Evolutionary conservation across 768 basidiomycete species (phyloP).

Genomic region (Lactarius sp.): DNA sequence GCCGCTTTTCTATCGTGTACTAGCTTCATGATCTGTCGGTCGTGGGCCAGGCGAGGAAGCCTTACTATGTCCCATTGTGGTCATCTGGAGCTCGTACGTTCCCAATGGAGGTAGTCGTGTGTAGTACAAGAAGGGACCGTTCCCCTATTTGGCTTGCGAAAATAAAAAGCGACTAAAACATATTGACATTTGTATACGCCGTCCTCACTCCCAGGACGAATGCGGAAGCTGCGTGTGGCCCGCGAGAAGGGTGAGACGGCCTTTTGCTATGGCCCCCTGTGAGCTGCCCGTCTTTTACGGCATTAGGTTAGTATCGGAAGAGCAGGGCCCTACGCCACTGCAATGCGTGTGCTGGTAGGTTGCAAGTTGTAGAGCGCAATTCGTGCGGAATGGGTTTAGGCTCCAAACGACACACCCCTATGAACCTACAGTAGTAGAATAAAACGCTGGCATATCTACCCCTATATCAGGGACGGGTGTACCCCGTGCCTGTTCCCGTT

Average conservation of each 20-base stretch:
- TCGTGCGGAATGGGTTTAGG: neutral
- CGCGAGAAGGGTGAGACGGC: neutral
- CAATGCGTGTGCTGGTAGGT: neutral
- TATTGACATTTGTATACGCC: neutral
- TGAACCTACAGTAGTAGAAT: neutral
- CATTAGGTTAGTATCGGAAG: neutral
- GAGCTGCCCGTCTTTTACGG: neutral
- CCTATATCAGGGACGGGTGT: neutral
- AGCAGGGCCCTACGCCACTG: neutral
- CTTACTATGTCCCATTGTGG: neutral
- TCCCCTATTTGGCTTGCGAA: neutral
- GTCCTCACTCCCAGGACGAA: neutral
- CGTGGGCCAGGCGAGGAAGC: neutral
- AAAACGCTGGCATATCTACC: neutral
- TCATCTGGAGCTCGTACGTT: neutral
- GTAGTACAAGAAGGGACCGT: neutral
- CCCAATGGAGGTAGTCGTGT: neutral
- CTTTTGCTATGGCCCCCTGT: neutral
- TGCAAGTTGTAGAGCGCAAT: no score
- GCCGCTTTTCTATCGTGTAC: neutral
- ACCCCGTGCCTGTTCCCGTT: neutral
- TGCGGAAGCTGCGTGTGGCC: neutral
- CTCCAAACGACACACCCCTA: neutral
- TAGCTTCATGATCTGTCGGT: neutral
- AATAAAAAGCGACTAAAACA: neutral